Evolutionary conservation across 768 basidiomycete species (phyloP).

Genomic region (Mycena indigotica): DNA sequence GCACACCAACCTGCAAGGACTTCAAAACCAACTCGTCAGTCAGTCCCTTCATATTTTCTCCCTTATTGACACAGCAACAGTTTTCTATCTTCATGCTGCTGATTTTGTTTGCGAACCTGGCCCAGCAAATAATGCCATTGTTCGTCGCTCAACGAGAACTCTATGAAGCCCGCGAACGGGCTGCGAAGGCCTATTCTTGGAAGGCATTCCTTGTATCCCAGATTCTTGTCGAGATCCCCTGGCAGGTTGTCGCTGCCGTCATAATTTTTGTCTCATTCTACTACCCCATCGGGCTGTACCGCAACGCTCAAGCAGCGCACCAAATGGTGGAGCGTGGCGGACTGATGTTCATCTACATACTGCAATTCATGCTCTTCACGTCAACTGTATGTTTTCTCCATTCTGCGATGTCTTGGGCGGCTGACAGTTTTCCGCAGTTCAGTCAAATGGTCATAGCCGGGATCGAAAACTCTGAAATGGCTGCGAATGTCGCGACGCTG

Average conservation of each 20-base stretch:
- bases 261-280: conserved; percentile 39
- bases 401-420: not conserved
- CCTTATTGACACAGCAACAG: conserved; percentile 4
- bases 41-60: not conserved
- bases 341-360: conserved; percentile 41
- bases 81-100: conserved; percentile 33
- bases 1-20: conserved; percentile 28
- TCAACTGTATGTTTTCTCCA: conserved; percentile 21
- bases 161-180: conserved; percentile 37
- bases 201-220: conserved; percentile 34
- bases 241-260: conserved; percentile 28
- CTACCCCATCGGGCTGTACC: conserved; percentile 40
- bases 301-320: conserved; percentile 37
- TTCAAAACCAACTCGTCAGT: conserved; percentile 29
- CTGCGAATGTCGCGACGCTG: conserved; percentile 42
- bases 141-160: conserved; percentile 37
- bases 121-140: conserved; percentile 40
- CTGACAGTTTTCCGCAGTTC: conserved; percentile 15
- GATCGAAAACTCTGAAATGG: conserved; percentile 38
- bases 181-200: conserved; percentile 38
- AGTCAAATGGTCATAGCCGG: conserved; percentile 39
- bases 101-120: conserved; percentile 32
- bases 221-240: conserved; percentile 35
- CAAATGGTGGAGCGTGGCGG: conserved; percentile 38
- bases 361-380: conserved; percentile 42